Percentiles rank a stretch among this genome's conserved stretches.
Evolutionary conservation across 2,329 filamentous ascomycete genomes (phyloP).

Genomic region (Trichoderma koningii): DNA sequence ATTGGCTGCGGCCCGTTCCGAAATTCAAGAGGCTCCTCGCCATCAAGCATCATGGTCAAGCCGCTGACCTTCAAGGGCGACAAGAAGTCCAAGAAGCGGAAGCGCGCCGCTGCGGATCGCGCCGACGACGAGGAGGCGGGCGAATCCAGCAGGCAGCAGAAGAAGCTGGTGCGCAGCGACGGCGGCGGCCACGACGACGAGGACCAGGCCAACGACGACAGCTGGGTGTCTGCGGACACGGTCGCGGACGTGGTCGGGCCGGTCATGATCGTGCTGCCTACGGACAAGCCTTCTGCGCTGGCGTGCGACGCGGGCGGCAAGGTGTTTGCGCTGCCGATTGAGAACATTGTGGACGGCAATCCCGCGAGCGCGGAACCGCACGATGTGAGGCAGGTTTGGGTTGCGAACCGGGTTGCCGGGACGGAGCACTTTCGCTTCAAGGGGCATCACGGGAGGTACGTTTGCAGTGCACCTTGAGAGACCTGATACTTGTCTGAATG

Average conservation of each 20-base stretch:
- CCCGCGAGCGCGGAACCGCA: constrained; percentile 87
- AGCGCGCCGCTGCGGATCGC: constrained; percentile 63
- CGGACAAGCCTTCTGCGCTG: constrained; percentile 70
- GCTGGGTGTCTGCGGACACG: constrained; percentile 84
- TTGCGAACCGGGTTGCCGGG: constrained; percentile 80
- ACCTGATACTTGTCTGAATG: no score
- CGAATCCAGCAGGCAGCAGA: constrained; percentile 19
- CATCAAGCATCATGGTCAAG: constrained; percentile 68
- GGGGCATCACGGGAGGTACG: constrained; percentile 80
- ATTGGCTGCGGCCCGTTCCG: constrained; percentile 8
- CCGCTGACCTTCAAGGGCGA: constrained; percentile 95
- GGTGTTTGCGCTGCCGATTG: constrained; percentile 77
- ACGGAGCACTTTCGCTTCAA: constrained; percentile 85
- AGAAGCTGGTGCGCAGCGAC: not conserved
- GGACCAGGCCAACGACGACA: constrained; percentile 66
- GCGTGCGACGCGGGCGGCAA: constrained; percentile 85
- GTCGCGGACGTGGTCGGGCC: constrained; percentile 77
- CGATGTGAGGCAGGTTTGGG: constrained; percentile 94
- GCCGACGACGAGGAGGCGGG: constrained; percentile 44
- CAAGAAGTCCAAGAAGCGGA: constrained; percentile 91
- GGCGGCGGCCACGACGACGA: constrained; percentile 26
- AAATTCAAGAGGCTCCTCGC: no score
- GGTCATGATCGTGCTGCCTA: constrained; percentile 78
- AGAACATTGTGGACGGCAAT: constrained; percentile 86
- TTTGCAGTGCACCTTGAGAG: no score